Conservation (phyloP, 2,329 filamentous ascomycete species). For the Penicillium sp. region DNA sequence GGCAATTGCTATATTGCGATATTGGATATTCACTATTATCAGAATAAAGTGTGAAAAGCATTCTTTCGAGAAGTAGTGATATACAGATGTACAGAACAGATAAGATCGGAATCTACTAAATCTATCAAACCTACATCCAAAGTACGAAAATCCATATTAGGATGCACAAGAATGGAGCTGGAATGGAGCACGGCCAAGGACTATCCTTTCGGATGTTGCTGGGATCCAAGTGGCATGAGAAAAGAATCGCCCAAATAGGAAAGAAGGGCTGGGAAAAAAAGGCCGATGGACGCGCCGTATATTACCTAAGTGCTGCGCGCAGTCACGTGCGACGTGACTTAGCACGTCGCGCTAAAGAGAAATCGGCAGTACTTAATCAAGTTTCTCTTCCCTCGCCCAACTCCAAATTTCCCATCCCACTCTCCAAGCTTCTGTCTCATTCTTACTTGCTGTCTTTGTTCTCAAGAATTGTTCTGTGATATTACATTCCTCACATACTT, state of each 20-base stretch:
- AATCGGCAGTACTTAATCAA: constrained; percentile 32
- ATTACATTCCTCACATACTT: constrained; percentile 30
- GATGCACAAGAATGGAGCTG: constrained; percentile 10
- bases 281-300: constrained; percentile 14
- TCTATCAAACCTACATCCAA: background rate
- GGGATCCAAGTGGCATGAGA: constrained; percentile 27
- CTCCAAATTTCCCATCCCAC: constrained; percentile 25
- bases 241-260: constrained; percentile 1
- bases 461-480: constrained; percentile 25
- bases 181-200: constrained; percentile 24
- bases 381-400: constrained; percentile 25
- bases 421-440: constrained; percentile 16
- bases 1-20: background rate
- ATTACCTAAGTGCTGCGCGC: constrained; percentile 27
- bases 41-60: background rate
- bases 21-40: background rate
- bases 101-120: constrained; percentile 9
- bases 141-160: background rate
- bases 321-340: constrained; percentile 43
- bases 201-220: constrained; percentile 25
- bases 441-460: constrained; percentile 29
- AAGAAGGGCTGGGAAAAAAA: background rate
- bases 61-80: background rate
- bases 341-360: constrained; percentile 40
- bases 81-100: constrained; percentile 1